phyloP scores from a whole-genome alignment of 2,329 filamentous ascomycete genomes.

The Calonectria pteridis region DNA sequence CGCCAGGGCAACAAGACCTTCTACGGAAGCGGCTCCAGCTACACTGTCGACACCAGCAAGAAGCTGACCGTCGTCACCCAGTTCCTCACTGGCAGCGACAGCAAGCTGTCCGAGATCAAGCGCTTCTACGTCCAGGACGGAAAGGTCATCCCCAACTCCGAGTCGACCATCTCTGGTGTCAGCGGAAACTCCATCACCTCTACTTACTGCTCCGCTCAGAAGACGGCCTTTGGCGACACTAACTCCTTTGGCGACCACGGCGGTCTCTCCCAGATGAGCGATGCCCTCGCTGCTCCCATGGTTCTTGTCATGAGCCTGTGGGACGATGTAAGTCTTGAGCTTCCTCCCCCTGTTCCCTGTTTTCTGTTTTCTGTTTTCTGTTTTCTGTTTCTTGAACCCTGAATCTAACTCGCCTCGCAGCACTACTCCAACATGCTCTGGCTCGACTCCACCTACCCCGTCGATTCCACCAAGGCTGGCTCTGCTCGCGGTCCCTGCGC shows the following conservation, averaged over 20 bases:
- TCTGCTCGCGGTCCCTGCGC: slow-evolving; percentile 67
- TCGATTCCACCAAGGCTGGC: slow-evolving; percentile 59
- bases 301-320: slow-evolving; percentile 66
- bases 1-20: slow-evolving; percentile 73
- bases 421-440: slow-evolving; percentile 78
- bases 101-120: slow-evolving; percentile 70
- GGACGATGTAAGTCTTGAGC: slow-evolving; percentile 64
- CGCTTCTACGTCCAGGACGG: slow-evolving; percentile 76
- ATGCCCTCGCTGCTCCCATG: slow-evolving; percentile 57
- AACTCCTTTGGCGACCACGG: slow-evolving; percentile 67
- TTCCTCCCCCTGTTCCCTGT: neutral
- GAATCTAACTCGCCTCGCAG: slow-evolving; percentile 34
- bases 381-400: neutral
- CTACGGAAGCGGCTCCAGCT: slow-evolving; percentile 67
- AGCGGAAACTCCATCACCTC: slow-evolving; percentile 65
- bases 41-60: slow-evolving; percentile 69
- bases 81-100: slow-evolving; percentile 63
- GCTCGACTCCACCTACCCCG: slow-evolving; percentile 77
- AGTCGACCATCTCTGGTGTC: slow-evolving; percentile 54
- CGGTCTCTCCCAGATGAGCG: slow-evolving; percentile 69
- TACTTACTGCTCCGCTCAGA: slow-evolving; percentile 70
- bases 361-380: neutral
- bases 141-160: slow-evolving; percentile 67
- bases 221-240: slow-evolving; percentile 67
- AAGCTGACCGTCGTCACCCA: slow-evolving; percentile 77